Evolutionary conservation across 2,329 filamentous ascomycete genomes (phyloP).

Genomic region (Xylaria arbuscula): DNA sequence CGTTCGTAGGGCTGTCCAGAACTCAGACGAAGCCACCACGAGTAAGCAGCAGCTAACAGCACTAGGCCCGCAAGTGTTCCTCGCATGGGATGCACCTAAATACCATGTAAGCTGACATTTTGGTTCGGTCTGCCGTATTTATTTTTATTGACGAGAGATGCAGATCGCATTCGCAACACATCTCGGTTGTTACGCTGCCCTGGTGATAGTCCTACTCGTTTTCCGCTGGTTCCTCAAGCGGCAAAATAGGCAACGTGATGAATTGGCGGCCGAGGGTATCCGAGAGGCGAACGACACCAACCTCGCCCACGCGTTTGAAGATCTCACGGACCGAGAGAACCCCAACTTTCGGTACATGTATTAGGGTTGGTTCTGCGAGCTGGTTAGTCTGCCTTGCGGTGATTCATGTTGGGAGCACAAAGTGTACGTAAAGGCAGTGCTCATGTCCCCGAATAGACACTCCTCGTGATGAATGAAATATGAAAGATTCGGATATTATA

Average conservation of each 20-base stretch:
- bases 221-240: conserved; percentile 67
- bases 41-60: conserved; percentile 7
- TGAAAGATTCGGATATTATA: neutral
- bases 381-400: neutral
- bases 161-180: conserved; percentile 74
- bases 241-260: conserved; percentile 62
- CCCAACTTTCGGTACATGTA: conserved; percentile 52
- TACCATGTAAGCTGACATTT: conserved; percentile 60
- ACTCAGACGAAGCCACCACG: neutral
- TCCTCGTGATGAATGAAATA: neutral
- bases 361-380: conserved; percentile 27
- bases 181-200: conserved; percentile 72
- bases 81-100: conserved; percentile 67
- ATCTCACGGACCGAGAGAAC: conserved; percentile 52
- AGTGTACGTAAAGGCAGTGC: neutral
- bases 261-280: conserved; percentile 46
- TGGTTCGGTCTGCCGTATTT: neutral
- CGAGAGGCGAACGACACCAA: conserved; percentile 45
- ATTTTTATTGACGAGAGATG: conserved; percentile 11
- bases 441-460: neutral
- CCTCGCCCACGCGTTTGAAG: conserved; percentile 50
- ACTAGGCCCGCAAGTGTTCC: conserved; percentile 71
- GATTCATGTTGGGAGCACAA: neutral
- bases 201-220: conserved; percentile 67
- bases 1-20: conserved; percentile 10